Evolutionary conservation across 768 basidiomycete species (phyloP).

Genomic region (Boletus rubropictus): DNA sequence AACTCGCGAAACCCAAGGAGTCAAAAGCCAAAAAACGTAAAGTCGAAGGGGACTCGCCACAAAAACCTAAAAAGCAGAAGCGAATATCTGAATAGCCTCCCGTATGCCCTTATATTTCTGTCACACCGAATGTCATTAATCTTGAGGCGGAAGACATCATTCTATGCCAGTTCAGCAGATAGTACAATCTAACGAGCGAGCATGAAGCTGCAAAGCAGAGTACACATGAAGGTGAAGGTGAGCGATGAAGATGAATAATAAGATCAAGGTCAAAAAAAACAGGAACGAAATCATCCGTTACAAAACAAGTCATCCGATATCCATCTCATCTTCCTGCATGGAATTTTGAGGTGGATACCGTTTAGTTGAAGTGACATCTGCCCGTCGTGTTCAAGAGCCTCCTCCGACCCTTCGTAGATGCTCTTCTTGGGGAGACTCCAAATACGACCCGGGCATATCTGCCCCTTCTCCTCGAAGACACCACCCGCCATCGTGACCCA

Average conservation of each 20-base stretch:
- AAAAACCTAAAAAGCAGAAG: conserved; percentile 46
- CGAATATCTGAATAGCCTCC: conserved; percentile 10
- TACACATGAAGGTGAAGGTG: conserved; percentile 21
- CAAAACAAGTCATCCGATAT: conserved; percentile 45
- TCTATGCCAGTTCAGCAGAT: conserved; percentile 12
- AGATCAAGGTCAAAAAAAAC: conserved; percentile 16
- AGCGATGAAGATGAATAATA: conserved; percentile 27
- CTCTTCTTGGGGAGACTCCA: conserved; percentile 78
- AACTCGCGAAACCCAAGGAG: conserved; percentile 18
- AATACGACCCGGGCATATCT: conserved; percentile 57
- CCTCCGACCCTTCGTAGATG: conserved; percentile 70
- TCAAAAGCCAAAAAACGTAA: conserved; percentile 41
- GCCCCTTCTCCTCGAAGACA: conserved; percentile 72
- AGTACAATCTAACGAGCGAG: conserved; percentile 21
- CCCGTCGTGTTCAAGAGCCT: conserved; percentile 45
- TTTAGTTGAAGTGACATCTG: conserved; percentile 20
- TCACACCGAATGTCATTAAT: conserved; percentile 2
- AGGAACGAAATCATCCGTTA: conserved; percentile 1
- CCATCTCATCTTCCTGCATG: conserved; percentile 58
- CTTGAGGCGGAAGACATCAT: conserved; percentile 2
- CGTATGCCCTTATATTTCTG: background rate
- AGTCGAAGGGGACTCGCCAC: conserved; percentile 40
- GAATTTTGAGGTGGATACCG: conserved; percentile 34
- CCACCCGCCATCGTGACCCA: conserved; percentile 76
- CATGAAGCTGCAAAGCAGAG: conserved; percentile 20